Evolutionary conservation across 2,329 filamentous ascomycete species (phyloP), one percentile per base, ranked within the genome.

Genomic region (Scleromitrula shiraiana): DNA sequence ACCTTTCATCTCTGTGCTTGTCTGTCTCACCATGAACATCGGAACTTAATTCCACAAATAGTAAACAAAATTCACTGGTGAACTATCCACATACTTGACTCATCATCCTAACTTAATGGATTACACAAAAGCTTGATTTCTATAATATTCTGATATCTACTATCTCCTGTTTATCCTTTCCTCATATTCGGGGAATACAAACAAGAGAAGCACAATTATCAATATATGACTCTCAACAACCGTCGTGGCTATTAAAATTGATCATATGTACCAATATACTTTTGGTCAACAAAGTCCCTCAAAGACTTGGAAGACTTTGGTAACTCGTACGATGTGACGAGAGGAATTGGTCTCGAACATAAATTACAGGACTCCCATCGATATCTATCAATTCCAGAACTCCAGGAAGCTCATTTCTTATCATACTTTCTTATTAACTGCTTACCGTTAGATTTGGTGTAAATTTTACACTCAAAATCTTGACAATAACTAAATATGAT

Each of bases 241-340:
- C 23, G 33, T 39, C 12, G 24, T 14, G 17, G 14, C 29, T 14
- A 14, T 29, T 47, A 12, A 23, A 27, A 47, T 33, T 33, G 17
- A 41, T 47, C 29, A 47, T 19, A 35, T 26, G 5, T 24, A 5
- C 6, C 7, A 7, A 19, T 44, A 15, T 15, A 19, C n/a, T 26
- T 17, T n/a, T 40, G 36, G 33, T 41, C 20, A 15, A 41, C 26
- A 20, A 46, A 46, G 29, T 15, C 5, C 19, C 33, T 37, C n/a
- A 23, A 24, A 15, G 12, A n/a, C 15, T 8, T 19, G 12, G 23
- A 17, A 36, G 15, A 17, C 29, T 19, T 12, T 15, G 15, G 10
- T 10, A 14, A 23, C 26, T 32, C 45, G 38, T 47, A 42, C 37
- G 29, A 47, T 47, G 45, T 47, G 45, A 47, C 8, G 33, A 17